Conservation (phyloP, 805 yeast species). For the Monosporozyma servazzii region DNA sequence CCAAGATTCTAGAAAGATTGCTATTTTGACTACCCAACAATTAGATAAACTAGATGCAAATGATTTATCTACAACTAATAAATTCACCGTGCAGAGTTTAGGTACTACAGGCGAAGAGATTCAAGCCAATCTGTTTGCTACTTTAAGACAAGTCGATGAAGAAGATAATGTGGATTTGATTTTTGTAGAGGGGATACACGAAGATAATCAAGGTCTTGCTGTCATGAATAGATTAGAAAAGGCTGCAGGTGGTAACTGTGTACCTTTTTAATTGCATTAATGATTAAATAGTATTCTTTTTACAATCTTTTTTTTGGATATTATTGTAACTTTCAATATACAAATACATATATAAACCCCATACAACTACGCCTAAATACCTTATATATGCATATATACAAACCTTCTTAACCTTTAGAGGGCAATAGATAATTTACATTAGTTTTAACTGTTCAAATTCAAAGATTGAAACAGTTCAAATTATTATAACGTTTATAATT, state of each 20-base stretch:
- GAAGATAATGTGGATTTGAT: slow-evolving; percentile 52
- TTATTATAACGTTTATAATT: not conserved
- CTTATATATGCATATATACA: not conserved
- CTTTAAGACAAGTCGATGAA: slow-evolving; percentile 69
- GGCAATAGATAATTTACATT: not conserved
- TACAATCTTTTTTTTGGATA: not conserved
- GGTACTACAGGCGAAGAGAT: slow-evolving; percentile 46
- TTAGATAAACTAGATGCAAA: slow-evolving; percentile 3
- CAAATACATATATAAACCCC: not conserved
- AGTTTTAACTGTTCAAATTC: not conserved
- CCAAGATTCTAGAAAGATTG: slow-evolving; percentile 32
- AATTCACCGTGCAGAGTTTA: slow-evolving; percentile 24
- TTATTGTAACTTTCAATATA: not conserved
- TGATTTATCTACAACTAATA: not conserved
- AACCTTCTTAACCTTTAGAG: not conserved
- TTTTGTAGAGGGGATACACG: slow-evolving; percentile 75
- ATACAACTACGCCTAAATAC: not conserved
- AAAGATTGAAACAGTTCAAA: not conserved
- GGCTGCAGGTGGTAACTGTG: slow-evolving; percentile 12
- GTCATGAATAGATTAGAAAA: slow-evolving; percentile 72
- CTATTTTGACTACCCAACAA: slow-evolving; percentile 40
- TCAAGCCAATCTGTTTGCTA: slow-evolving; percentile 65
- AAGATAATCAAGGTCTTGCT: slow-evolving; percentile 77
- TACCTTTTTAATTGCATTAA: not conserved
- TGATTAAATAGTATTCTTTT: not conserved